Evolutionary conservation across 2,329 filamentous ascomycete genomes (phyloP).

Genomic region (Pestalotiopsis sp.): DNA sequence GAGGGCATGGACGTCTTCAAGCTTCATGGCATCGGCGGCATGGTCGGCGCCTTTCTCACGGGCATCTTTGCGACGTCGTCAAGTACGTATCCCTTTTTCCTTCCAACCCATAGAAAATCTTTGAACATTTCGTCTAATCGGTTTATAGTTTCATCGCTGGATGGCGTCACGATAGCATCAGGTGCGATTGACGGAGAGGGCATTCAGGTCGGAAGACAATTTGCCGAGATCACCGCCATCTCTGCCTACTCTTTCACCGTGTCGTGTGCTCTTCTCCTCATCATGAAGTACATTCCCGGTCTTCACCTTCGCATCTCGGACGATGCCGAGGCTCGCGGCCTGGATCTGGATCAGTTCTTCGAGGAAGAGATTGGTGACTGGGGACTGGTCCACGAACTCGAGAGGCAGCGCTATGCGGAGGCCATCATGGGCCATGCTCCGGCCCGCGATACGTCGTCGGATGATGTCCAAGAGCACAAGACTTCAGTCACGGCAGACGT

Average conservation of each 20-base stretch:
- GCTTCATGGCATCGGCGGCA: conserved; percentile 61
- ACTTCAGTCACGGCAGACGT: not conserved
- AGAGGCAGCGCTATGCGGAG: conserved; percentile 14
- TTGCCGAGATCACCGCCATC: conserved; percentile 59
- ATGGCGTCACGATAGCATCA: conserved; percentile 49
- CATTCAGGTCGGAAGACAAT: conserved; percentile 58
- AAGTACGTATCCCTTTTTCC: too few species aligned
- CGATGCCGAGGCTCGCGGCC: conserved; percentile 55
- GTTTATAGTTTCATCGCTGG: conserved; percentile 49
- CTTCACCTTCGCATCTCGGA: conserved; percentile 57
- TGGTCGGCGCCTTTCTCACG: conserved; percentile 58
- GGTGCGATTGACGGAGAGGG: conserved; percentile 56
- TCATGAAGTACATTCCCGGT: conserved; percentile 61
- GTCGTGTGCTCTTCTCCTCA: conserved; percentile 53
- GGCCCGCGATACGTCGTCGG: not conserved
- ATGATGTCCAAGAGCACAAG: conserved; percentile 6
- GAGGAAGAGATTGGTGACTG: conserved; percentile 38
- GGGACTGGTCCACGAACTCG: conserved; percentile 24
- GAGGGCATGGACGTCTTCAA: conserved; percentile 64
- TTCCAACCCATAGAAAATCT: too few species aligned
- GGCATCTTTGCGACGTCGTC: conserved; percentile 59
- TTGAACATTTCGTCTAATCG: not conserved
- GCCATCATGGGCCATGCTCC: conserved; percentile 1
- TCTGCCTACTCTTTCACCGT: conserved; percentile 57
- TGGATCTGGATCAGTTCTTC: conserved; percentile 40